Percentiles rank a stretch among this genome's conserved stretches.
Evolutionary conservation across 257 asterid genomes (phyloP).

Genomic region (Knoxia roxburghii): DNA sequence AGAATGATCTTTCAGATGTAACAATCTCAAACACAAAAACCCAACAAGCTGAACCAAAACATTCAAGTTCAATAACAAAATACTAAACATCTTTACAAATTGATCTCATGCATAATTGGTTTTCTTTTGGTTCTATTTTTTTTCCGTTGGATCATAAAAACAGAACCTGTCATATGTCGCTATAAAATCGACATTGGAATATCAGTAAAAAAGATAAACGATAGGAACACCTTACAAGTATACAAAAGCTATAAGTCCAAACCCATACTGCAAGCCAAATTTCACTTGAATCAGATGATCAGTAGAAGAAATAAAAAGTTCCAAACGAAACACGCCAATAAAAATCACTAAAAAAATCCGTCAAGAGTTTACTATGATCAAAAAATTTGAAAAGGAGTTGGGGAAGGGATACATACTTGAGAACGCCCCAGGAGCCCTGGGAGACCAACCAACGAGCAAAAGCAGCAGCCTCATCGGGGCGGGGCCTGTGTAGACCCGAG

Average conservation of each 20-base stretch:
- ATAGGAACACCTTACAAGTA: too few species aligned
- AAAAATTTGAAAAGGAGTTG: not conserved
- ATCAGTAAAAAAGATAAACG: too few species aligned
- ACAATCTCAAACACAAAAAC: not conserved
- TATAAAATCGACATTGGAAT: too few species aligned
- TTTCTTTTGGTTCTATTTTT: not conserved
- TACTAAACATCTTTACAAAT: not conserved
- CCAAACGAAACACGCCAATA: not conserved
- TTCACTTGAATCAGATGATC: not conserved
- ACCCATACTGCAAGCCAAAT: not conserved
- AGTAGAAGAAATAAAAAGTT: not conserved
- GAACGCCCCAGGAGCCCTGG: constrained; percentile 84
- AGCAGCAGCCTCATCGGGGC: constrained; percentile 50
- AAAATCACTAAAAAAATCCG: not conserved
- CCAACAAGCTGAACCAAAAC: not conserved
- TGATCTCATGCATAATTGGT: not conserved
- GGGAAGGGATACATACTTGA: constrained; percentile 37
- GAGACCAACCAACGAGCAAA: constrained; percentile 93
- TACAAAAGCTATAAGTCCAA: not conserved
- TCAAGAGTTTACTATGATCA: not conserved
- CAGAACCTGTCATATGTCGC: too few species aligned
- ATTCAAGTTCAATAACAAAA: not conserved
- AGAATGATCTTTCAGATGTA: not conserved
- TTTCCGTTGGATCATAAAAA: too few species aligned
- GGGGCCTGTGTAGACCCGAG: constrained; percentile 36